phyloP scores from a whole-genome alignment of 345 rosid genomes.

The Populus simonii region DNA sequence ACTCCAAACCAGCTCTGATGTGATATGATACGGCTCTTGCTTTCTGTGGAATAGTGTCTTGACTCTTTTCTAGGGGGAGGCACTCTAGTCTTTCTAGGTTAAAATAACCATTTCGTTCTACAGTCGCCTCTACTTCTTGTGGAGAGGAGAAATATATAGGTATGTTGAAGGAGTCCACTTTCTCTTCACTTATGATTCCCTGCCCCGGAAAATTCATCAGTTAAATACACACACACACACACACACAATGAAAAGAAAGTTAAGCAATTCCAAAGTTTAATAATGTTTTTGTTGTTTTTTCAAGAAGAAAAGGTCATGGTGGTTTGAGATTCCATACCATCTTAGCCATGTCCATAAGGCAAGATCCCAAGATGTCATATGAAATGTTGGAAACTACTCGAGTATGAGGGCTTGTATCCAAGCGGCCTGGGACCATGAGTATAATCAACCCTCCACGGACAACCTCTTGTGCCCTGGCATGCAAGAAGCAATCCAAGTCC shows the following conservation, averaged over 20 bases:
- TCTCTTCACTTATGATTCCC: conserved; percentile 3
- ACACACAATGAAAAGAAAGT: no score
- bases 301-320: no score
- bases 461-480: conserved; percentile 16
- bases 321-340: background rate
- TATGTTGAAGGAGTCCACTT: conserved; percentile 7
- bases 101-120: conserved; percentile 7
- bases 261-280: no score
- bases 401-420: background rate
- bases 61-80: background rate
- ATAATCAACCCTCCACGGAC: conserved; percentile 6
- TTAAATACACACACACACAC: no score
- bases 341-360: conserved; percentile 5
- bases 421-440: background rate
- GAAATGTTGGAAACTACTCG: background rate
- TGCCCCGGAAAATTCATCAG: background rate
- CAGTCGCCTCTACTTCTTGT: background rate
- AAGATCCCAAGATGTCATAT: background rate
- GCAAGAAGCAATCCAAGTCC: conserved; percentile 11
- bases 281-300: no score
- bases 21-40: background rate
- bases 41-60: background rate
- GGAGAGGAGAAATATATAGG: conserved; percentile 7
- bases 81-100: background rate
- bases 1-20: background rate